Evolutionary conservation across 164 flowering plant genomes (phyloP).

Genomic region (Berberis vulgaris): DNA sequence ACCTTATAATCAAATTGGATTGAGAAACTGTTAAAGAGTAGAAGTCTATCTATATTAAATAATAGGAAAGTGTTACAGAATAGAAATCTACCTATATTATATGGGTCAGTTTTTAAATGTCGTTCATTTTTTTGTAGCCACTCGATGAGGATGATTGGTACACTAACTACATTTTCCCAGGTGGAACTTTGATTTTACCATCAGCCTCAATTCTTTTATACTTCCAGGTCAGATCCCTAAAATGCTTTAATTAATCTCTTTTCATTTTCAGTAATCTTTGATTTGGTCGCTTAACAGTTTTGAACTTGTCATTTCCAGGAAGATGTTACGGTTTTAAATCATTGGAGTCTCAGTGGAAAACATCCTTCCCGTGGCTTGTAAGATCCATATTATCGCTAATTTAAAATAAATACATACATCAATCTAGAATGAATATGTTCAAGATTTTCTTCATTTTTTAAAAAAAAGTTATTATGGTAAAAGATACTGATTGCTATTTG

Average conservation of each 20-base stretch:
- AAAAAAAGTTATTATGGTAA: no score
- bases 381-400: not conserved
- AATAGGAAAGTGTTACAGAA: no score
- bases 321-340: slow-evolving; percentile 1
- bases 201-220: not conserved
- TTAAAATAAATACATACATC: not conserved
- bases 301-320: not conserved
- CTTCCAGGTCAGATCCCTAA: not conserved
- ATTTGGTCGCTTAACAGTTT: no score
- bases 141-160: slow-evolving; percentile 8
- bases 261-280: no score
- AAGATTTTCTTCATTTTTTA: no score
- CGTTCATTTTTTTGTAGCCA: not conserved
- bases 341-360: slow-evolving; percentile 7
- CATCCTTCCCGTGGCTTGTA: slow-evolving; percentile 4
- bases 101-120: no score
- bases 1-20: no score
- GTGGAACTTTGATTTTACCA: not conserved
- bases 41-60: no score
- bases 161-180: not conserved
- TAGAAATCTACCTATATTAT: not conserved
- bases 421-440: no score
- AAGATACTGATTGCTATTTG: not conserved
- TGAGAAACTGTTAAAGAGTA: no score
- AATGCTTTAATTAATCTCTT: not conserved